phyloP scores from a whole-genome alignment of 2,329 filamentous ascomycete species.

The Alternaria arbusti region DNA sequence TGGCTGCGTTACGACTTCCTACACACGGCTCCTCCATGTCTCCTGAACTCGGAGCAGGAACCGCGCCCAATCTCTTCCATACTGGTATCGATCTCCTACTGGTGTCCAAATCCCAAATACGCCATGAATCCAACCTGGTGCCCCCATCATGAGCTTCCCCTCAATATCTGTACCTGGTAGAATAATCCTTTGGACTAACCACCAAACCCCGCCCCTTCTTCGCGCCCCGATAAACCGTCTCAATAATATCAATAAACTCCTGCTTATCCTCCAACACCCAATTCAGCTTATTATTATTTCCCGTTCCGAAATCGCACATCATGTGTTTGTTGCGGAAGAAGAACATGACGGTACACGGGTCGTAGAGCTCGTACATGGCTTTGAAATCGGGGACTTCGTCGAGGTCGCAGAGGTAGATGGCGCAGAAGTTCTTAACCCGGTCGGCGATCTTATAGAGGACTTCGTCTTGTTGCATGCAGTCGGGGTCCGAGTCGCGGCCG shows the following conservation, averaged over 20 bases:
- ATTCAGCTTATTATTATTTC: constrained; percentile 98
- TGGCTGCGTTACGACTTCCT: not conserved
- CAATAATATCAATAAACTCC: constrained; percentile 97
- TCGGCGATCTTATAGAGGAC: constrained; percentile 95
- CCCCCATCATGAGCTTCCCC: constrained; percentile 1
- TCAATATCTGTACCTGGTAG: constrained; percentile 72
- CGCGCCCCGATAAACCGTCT: constrained; percentile 97
- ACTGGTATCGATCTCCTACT: not conserved
- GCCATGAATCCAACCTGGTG: not conserved
- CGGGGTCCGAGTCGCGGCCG: constrained; percentile 82
- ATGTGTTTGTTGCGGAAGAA: constrained; percentile 99
- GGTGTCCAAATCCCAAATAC: not conserved
- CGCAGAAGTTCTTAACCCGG: constrained; percentile 87
- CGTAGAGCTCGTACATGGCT: constrained; percentile 90
- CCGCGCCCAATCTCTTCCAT: not conserved
- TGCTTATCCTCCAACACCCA: constrained; percentile 98
- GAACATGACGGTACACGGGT: constrained; percentile 95
- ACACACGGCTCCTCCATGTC: too few species aligned
- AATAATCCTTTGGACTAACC: constrained; percentile 88
- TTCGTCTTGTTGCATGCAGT: constrained; percentile 86
- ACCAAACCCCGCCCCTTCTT: constrained; percentile 98
- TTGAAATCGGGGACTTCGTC: constrained; percentile 74
- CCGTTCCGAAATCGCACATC: constrained; percentile 95
- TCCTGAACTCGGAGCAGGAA: not conserved
- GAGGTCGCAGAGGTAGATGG: constrained; percentile 86